A percentile compares a stretch with the other conserved stretches of the same genome.
These are phyloP conservation scores for Trifolium subterraneum DNA, from an alignment of 306 rosid genomes.

Conservation along the genomic window DNA sequence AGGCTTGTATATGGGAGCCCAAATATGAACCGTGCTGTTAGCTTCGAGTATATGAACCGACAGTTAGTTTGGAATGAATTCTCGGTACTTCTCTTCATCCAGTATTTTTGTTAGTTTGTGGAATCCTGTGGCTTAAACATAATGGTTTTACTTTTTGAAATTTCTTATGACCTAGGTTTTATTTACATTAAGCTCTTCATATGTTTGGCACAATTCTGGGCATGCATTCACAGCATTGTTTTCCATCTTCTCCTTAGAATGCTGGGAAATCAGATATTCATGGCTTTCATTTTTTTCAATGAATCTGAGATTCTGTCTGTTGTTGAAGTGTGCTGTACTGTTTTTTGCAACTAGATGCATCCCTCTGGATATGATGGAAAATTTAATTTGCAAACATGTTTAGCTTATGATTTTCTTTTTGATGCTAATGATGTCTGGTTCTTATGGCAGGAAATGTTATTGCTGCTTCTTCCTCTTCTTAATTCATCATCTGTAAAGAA, in stretches of 20 bases:
- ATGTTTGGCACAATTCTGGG: background rate
- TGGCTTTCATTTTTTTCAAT: no score
- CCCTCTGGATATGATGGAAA: no score
- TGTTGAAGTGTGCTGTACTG: no score
- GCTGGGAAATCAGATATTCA: no score
- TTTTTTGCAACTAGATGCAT: no score
- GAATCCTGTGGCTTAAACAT: conserved; percentile 4
- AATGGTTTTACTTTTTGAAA: background rate
- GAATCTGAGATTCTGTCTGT: no score
- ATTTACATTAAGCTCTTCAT: background rate
- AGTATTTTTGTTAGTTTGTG: conserved; percentile 21
- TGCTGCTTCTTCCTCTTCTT: conserved; percentile 96
- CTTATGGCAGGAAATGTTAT: conserved; percentile 90
- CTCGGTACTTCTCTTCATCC: conserved; percentile 63
- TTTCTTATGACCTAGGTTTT: background rate
- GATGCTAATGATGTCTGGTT: conserved; percentile 36
- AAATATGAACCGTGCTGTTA: conserved; percentile 95
- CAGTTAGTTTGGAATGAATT: conserved; percentile 99
- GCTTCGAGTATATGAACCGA: conserved; percentile 99
- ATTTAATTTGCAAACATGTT: no score
- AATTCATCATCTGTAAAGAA: conserved; percentile 86
- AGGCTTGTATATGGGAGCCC: conserved; percentile 98
- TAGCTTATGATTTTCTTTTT: background rate
- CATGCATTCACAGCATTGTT: no score
- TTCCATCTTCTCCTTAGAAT: no score